Evolutionary conservation across 768 basidiomycete species (phyloP), one percentile per base, ranked within the genome.

Genomic region (Macrolepiota albuminosa): DNA sequence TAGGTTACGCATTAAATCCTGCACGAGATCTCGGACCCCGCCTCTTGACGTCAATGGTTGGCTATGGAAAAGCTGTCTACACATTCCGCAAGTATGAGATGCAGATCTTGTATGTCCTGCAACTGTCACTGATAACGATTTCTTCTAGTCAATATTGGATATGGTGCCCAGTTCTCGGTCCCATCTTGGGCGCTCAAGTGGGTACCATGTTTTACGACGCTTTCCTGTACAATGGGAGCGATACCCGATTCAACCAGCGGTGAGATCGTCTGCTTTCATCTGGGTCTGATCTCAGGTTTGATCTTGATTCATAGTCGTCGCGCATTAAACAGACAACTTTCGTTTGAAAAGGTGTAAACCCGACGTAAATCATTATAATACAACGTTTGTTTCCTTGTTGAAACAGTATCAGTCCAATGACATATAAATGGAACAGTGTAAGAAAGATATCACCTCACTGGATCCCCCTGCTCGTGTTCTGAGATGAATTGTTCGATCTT

Each of bases 11-110:
- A 6, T 54, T 76, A 8, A 76, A 76, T 63, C 73, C 73, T 40
- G 71, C 73, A n/a, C 70, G 74, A 56, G 68, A 78, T 63, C 71
- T 78, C 39, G 89, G 89, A 18, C 89, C 89, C 7, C 80, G 89
- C 31, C 71, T 91, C 54, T 70, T 89, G 64, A 87, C 86, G 1
- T 81, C 88, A 5, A 84, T 89, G 79, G 86, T 81, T 8, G 89
- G 88, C 2, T 91, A 88, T 64, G 87, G 87, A 36, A 76, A 70
- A 40, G 68, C 71, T 54, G 75, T 79, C 9, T 79, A 71, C 59
- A 73, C 71, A 11, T 79, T 74, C 62, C 68, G 77, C 63, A 75
- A 73, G 77, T 82, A 70, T 49, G 81, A 70, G 69, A 46, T 42
- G 21, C 14, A 49, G 14, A 31, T 43, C 31, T 47, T 36, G n/a